Evolutionary conservation across 257 asterid genomes (phyloP), one percentile per base, ranked within the genome.

Genomic region (Thymus quinquecostatus): DNA sequence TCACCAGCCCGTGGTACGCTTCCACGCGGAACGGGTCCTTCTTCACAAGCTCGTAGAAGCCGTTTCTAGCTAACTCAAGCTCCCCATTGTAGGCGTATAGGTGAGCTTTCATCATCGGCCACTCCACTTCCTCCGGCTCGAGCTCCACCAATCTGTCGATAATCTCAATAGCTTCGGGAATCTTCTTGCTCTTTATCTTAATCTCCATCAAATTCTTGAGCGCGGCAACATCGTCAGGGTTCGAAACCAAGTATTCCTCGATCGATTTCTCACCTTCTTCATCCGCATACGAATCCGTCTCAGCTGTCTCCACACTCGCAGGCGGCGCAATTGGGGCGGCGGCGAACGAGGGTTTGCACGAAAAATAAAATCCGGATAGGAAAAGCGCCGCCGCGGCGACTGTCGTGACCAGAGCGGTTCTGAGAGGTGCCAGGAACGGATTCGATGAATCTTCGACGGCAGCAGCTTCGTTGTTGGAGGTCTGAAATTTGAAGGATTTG

Each of bases 1-100:
- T 86, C 2, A 88, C 94, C 7, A 95, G 86, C 5, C 99, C 98
- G 12, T 92, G 99, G 74, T 89, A 95, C 0, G 98, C 99, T 70
- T 92, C 99, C 2, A 95, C 94, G 0, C 86, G 82, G 2, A 80
- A 77, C 28, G 98, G 96, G 53, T 95, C 96, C 56, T 84, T 89
- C 27, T 75, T 66, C 7, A 92, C 30, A 27, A 95, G 81, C 80
- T 88, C 94, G 56, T 63, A 55, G 75, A 95, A 95, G 47, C 89
- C 89, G 3, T 60, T 62, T 74, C 79, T 92, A 0, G 98, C 97
- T 41, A 67, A 75, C 66, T 82, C 87, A 1, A 73, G 10, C n/a
- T 95, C 96, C 3, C 87, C 97, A 9, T 60, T 69, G 69, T 81
- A 79, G 32, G 86, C 80, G 79, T 80, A 76, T 62, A 95, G 64